Conservation (phyloP, 352 stramenopile genomes). For the Pythium insidiosum region DNA sequence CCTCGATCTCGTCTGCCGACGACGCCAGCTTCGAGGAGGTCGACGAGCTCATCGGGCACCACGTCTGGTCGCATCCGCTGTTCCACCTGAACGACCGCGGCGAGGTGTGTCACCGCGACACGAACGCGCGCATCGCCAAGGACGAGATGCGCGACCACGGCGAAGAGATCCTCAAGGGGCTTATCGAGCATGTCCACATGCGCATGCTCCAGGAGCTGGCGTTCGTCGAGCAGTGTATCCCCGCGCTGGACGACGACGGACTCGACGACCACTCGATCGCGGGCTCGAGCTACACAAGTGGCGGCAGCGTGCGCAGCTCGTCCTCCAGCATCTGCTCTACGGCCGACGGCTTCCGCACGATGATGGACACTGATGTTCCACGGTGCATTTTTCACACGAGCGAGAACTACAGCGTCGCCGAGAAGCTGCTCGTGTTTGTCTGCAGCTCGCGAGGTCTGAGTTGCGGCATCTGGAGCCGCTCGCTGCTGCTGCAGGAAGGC, state of each 20-base stretch:
- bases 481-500: constrained; percentile 75
- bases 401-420: constrained; percentile 59
- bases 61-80: constrained; percentile 35
- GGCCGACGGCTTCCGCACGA: constrained; percentile 71
- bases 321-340: constrained; percentile 81
- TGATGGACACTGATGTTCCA: constrained; percentile 72
- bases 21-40: too few species aligned
- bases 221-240: constrained; percentile 77
- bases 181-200: constrained; percentile 72
- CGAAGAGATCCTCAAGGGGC: constrained; percentile 52
- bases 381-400: constrained; percentile 80
- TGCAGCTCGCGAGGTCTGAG: constrained; percentile 69
- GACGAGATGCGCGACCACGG: constrained; percentile 59
- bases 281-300: constrained; percentile 31
- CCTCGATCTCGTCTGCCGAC: constrained; percentile 34
- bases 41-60: not conserved
- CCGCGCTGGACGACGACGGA: constrained; percentile 44
- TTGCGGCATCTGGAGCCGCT: constrained; percentile 86
- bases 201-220: constrained; percentile 75
- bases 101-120: constrained; percentile 40
- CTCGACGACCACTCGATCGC: constrained; percentile 20
- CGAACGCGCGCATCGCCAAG: constrained; percentile 50
- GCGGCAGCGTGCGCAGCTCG: constrained; percentile 42
- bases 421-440: constrained; percentile 80
- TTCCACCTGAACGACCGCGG: constrained; percentile 55